Evolutionary conservation across 495 filamentous ascomycete species (phyloP), one percentile per base, ranked within the genome.

Genomic region (Daldinia concentrica): DNA sequence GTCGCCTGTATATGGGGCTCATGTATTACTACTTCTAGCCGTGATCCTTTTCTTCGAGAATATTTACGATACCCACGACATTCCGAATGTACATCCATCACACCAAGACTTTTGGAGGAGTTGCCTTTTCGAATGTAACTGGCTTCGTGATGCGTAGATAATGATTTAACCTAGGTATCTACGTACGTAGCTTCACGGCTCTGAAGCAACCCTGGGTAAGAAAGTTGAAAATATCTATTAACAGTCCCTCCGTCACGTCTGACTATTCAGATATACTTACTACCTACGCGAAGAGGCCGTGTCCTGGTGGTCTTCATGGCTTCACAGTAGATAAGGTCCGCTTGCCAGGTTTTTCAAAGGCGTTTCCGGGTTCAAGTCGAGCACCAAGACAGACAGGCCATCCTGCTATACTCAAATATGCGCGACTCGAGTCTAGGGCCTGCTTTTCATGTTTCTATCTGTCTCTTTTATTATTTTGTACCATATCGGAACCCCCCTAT

Each of bases 41-140:
- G 34, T 58, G 58, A 62, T 54, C 64, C 56, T 48, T 48, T 48
- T 48, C 11, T 12, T 55, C 54, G 29, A 58, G 34, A 43, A 22
- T 26, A 27, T 43, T 58, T 45, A 69, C 57, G 71, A 73, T 73
- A 73, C 71, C 71, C 71, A 69, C 45, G 50, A 59, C 36, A 57
- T 50, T 57, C 32, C 26, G 27, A 58, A 45, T 36, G 37, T 17
- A 7, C 27, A 57, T 19, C 17, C n/a, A 45, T 45, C 41, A 22
- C n/a, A 45, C 22, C 17, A 45, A 22, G 17, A 9, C 7, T 17
- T 45, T 11, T 5, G 41, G n/a, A 2, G 1, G n/a, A 17, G 15
- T 8, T n/a, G 6, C 2, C 14, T 1, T 15, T 41, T 41, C 36
- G 0, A 39, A 15, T 3, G 3, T 15, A n/a, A 15, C 15, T 9